Base-by-base conservation (phyloP, 495 filamentous ascomycete species). In the Xylaria bambusicola region DNA sequence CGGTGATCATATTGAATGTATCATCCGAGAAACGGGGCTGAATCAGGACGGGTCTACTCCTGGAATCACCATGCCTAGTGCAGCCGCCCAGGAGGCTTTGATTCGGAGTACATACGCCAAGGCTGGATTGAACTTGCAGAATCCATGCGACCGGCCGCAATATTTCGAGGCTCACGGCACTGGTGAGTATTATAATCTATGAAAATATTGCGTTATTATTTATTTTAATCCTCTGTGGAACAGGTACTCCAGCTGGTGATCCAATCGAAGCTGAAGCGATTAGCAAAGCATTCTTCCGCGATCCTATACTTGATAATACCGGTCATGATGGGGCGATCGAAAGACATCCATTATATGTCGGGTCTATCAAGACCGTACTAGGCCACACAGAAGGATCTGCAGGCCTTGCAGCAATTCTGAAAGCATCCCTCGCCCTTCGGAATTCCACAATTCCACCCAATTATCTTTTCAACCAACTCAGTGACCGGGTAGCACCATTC, bases 401-500 rank as follows among this genome's bases (percentile, higher is more conserved):
- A 41, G 81, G 82, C 3, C 58, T 86, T 29, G 87, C 88, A 1
- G 78, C 77, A 1, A 23, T 88, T 0, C 67, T 89, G 3, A 88
- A 88, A 68, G 77, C 79, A 0, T 72, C 79, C 1, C 58, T 82
- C n/a, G 72, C 81, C 5, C 67, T 91, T 36, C 74, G 82, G 57
- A 66, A 86, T 52, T 65, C 62, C 1, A 50, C 66, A 0, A 75
- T 89, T 7, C 82, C 85, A 0, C 82, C 85, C 0, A 90, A 85
- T 51, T 56, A 86, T 2, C 76, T 79, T n/a, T 74, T 88, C 20
- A 61, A 80, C 0, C 69, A 71, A 0, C 69, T 86, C 1, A 87
- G 81, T 38, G 77, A 82, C 2, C 58, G 56, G 1, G 64, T 86
- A 3, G 60, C 66, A 33, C 71, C 76, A 1, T 82, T 74, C 42